These are phyloP conservation scores for Schwanniomyces vanrijiae DNA, from an alignment of 805 yeast species.

Conservation along the genomic window DNA sequence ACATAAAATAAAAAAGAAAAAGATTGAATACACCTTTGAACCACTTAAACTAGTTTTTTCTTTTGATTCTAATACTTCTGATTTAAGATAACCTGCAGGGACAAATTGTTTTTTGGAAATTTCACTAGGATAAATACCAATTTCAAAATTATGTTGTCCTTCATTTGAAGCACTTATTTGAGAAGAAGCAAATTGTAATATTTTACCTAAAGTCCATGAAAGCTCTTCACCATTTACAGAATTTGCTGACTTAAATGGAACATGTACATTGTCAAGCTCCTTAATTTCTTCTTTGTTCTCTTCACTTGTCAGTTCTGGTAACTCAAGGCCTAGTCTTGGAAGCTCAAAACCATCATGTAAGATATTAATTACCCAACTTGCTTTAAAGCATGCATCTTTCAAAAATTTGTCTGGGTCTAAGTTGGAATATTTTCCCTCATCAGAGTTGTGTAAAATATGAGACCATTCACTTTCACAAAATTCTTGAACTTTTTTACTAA, in stretches of 20 bases:
- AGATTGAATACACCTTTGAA: neutral
- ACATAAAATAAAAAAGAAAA: slow-evolving; percentile 15
- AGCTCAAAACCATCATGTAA: slow-evolving; percentile 90
- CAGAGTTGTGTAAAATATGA: slow-evolving; percentile 45
- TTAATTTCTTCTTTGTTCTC: slow-evolving; percentile 27
- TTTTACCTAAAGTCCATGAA: slow-evolving; percentile 94
- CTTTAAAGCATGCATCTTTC: slow-evolving; percentile 85
- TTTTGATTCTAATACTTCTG: slow-evolving; percentile 9
- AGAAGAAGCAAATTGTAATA: slow-evolving; percentile 77
- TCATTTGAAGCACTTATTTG: slow-evolving; percentile 40
- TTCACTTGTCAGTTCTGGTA: slow-evolving; percentile 10
- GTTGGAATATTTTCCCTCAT: slow-evolving; percentile 57
- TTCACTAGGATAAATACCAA: slow-evolving; percentile 45
- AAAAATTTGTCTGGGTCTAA: slow-evolving; percentile 53
- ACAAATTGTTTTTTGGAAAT: slow-evolving; percentile 31
- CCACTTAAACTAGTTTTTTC: slow-evolving; percentile 2
- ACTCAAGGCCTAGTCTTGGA: slow-evolving; percentile 67
- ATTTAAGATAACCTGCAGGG: slow-evolving; percentile 23
- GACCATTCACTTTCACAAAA: slow-evolving; percentile 82
- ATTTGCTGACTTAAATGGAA: slow-evolving; percentile 81
- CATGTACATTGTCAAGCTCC: slow-evolving; percentile 32
- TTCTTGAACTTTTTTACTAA: slow-evolving; percentile 61
- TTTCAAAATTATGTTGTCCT: slow-evolving; percentile 14
- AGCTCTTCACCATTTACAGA: slow-evolving; percentile 80
- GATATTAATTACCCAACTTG: slow-evolving; percentile 88